Conservation (phyloP, 768 basidiomycete genomes). For the Tricholomella constricta region DNA sequence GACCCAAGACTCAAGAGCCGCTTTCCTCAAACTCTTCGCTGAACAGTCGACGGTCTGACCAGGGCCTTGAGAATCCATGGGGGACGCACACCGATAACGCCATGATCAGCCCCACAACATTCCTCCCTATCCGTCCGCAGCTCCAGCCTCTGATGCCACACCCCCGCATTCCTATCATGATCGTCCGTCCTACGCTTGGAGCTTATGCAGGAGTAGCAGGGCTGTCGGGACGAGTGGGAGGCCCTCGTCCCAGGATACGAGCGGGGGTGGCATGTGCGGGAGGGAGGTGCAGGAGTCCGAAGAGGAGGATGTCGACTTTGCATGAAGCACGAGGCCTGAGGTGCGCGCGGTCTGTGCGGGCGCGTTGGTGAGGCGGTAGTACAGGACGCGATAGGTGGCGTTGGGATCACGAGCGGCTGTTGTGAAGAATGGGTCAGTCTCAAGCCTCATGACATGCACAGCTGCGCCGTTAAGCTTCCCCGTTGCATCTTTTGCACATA, state of each 20-base stretch:
- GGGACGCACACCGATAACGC: constrained; percentile 5
- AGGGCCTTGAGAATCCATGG: constrained; percentile 8
- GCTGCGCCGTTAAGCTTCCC: too few species aligned
- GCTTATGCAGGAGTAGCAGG: constrained; percentile 22
- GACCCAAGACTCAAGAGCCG: too few species aligned
- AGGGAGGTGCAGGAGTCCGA: constrained; percentile 43
- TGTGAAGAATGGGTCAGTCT: constrained; percentile 40
- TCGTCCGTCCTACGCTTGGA: constrained; percentile 24
- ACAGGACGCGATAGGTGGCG: constrained; percentile 41
- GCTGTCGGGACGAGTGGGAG: constrained; percentile 23
- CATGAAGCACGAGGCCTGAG: too few species aligned
- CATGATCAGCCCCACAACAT: constrained; percentile 9
- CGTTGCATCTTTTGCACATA: too few species aligned
- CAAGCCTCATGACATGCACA: too few species aligned
- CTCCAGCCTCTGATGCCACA: constrained; percentile 14
- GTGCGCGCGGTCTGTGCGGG: constrained; percentile 22
- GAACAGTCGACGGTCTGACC: constrained; percentile 18
- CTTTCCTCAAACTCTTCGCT: constrained; percentile 10
- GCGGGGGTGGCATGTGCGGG: constrained; percentile 21
- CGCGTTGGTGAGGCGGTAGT: constrained; percentile 29
- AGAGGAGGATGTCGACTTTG: constrained; percentile 47
- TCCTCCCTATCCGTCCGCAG: constrained; percentile 20
- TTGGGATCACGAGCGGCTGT: constrained; percentile 35
- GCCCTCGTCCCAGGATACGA: constrained; percentile 23
- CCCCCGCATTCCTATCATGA: constrained; percentile 14